Conservation (phyloP, 2,329 filamentous ascomycete genomes). For the Coniella vitis region DNA sequence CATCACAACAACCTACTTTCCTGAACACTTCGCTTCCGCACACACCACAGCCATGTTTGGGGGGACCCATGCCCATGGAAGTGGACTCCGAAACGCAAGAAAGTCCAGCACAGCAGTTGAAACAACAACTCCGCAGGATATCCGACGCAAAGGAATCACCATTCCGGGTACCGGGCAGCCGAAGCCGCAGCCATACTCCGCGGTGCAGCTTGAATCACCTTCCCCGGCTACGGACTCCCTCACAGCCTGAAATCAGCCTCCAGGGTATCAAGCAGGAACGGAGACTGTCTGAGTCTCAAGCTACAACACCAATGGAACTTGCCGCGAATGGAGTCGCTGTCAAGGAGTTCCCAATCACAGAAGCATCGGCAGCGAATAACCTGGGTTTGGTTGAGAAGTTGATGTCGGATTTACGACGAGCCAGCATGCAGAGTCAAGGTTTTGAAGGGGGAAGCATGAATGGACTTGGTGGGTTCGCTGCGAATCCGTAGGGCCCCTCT, state of each 20-base stretch:
- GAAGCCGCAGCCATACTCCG: constrained; percentile 11
- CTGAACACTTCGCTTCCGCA: constrained; percentile 9
- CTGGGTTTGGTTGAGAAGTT: constrained; percentile 45
- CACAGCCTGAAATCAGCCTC: constrained; percentile 4
- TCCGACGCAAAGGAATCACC: constrained; percentile 13
- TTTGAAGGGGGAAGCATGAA: neutral
- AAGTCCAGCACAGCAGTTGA: constrained; percentile 14
- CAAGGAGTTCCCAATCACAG: constrained; percentile 32
- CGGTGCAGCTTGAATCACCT: constrained; percentile 10
- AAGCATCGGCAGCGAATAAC: constrained; percentile 29
- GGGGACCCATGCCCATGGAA: constrained; percentile 5
- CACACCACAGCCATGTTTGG: constrained; percentile 8
- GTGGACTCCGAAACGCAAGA: constrained; percentile 10
- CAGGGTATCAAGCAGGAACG: constrained; percentile 9
- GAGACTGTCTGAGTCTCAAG: constrained; percentile 15
- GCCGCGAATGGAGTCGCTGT: constrained; percentile 15
- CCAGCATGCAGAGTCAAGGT: constrained; percentile 20
- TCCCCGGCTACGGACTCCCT: constrained; percentile 9
- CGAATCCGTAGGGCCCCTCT: neutral
- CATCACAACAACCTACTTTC: constrained; percentile 13
- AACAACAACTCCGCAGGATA: constrained; percentile 15
- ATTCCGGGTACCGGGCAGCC: constrained; percentile 2
- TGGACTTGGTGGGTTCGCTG: neutral
- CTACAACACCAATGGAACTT: constrained; percentile 12
- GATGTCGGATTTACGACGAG: constrained; percentile 43